Base-by-base conservation (phyloP, 805 yeast species). In the Candida maesae region DNA sequence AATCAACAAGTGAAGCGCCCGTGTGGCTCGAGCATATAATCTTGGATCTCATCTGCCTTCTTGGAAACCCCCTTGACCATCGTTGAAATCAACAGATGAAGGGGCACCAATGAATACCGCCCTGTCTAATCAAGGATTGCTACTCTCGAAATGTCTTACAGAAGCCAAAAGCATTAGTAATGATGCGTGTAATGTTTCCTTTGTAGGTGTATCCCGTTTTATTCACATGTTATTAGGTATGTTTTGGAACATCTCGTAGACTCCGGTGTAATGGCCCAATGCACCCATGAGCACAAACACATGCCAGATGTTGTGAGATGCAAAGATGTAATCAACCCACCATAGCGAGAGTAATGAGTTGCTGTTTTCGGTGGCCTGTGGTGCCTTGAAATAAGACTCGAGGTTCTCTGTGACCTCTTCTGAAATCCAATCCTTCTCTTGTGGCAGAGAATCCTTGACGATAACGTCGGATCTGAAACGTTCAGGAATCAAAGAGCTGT, bases 271-370 rank as follows among this genome's bases (percentile, higher is more conserved):
- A 62, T 91, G 98, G 24, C 95, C 95, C 31, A 84, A 62, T n/a
- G 88, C 79, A 3, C 99, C 99, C 19, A 84, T 71, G 14, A 93
- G 74, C 23, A 93, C 99, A 58, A 84, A 87, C 11, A 88, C 60
- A 64, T 91, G 99, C 99, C 99, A 91, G 23, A 91, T 68, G 55
- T 89, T 90, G 62, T 91, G 99, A 27, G 96, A 86, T 31, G 79
- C 74, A 39, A 81, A 69, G 20, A 75, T 60, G 59, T 83, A 84
- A 52, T 85, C 93, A 13, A 81, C 81, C 91, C 96, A 89, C 91
- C 84, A 91, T 16, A 84, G 59, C 1, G 88, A 78, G 26, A 64
- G 53, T 39, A 81, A 70, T 13, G 65, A 67, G 3, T 61, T 51
- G 30, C 60, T 52, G 19, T 56, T 41, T 10, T 51, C 53, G 17